phyloP scores from a whole-genome alignment of 371 early-diverging fungal species.

The Haplosporangium sp. region DNA sequence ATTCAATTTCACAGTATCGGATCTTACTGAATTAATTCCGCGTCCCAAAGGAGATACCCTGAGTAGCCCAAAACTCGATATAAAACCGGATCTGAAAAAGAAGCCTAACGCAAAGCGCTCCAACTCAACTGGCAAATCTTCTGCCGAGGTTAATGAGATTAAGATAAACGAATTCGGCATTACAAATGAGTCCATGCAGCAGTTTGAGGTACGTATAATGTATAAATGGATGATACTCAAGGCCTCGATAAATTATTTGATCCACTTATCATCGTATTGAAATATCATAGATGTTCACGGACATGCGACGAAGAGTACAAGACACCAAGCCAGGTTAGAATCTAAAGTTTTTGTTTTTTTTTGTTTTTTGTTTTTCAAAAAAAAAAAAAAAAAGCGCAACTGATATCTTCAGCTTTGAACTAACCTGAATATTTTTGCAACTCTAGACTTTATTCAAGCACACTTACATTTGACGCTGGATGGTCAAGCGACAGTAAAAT shows the following conservation, averaged over 20 bases:
- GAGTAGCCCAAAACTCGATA: slow-evolving; percentile 14
- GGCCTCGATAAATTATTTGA: no score
- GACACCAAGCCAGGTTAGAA: background rate
- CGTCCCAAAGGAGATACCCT: slow-evolving; percentile 25
- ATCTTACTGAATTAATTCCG: slow-evolving; percentile 24
- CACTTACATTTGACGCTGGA: background rate
- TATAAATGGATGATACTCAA: background rate
- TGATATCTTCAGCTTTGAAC: background rate
- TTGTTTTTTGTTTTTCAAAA: no score
- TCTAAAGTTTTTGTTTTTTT: no score
- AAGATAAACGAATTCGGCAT: slow-evolving; percentile 37
- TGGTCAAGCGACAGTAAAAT: no score
- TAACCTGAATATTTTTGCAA: background rate
- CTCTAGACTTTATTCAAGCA: background rate
- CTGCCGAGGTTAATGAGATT: slow-evolving; percentile 17
- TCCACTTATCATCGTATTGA: background rate
- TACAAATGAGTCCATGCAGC: slow-evolving; percentile 8
- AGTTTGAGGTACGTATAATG: slow-evolving; percentile 19
- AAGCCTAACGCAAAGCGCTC: slow-evolving; percentile 21
- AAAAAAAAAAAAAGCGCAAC: no score
- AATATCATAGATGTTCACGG: background rate
- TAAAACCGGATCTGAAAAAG: slow-evolving; percentile 29
- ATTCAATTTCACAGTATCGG: slow-evolving; percentile 18
- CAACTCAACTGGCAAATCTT: background rate
- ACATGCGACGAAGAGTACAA: background rate